Evolutionary conservation across 1,139 yeast species (phyloP), one percentile per base, ranked within the genome.

Genomic region (Diutina neorugosa): DNA sequence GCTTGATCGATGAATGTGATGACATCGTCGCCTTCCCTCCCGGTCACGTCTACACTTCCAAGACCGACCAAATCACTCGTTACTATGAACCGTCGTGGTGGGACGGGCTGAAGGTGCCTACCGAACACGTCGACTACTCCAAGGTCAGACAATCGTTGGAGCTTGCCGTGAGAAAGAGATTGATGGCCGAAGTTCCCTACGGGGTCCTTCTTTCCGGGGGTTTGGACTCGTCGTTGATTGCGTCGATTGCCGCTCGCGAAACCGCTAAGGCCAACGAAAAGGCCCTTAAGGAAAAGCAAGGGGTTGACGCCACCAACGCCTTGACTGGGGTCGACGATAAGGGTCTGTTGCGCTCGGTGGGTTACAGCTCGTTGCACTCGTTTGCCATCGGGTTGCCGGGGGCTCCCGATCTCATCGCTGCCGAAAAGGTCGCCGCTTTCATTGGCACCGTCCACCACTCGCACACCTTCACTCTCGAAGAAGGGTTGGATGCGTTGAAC

Each of bases 101-200:
- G 88, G 95, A 90, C 63, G 93, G 77, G 60, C 60, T 73, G 53
- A 77, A 77, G 67, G 76, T 86, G 58, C 96, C 98, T 59, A 68
- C 84, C 51, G 77, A 78, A 56, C 86, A 82, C 53, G 88, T 85
- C 51, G 96, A 91, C 68, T 81, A 75, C 66, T 80, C 69, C 62
- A 64, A 73, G 56, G 80, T 93, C 58, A 85, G 97, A 69, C 86
- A 84, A 64, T 69, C 87, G 52, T 80, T 93, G 65, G 98, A 93
- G 71, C 76, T 86, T 74, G 93, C 98, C 53, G 98, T 93, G 54
- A 86, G 98, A 78, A 94, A 93, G 86, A 85, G 98, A 78, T 81
- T 93, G 65, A 93, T 93, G 98, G 94, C 98, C 54, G 98, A 93
- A 74, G 98, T 93, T 57, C 98, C 98, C 53, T 88, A 89, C 70